Conservation (phyloP, 805 yeast species). For the Starmerella etchellsii region DNA sequence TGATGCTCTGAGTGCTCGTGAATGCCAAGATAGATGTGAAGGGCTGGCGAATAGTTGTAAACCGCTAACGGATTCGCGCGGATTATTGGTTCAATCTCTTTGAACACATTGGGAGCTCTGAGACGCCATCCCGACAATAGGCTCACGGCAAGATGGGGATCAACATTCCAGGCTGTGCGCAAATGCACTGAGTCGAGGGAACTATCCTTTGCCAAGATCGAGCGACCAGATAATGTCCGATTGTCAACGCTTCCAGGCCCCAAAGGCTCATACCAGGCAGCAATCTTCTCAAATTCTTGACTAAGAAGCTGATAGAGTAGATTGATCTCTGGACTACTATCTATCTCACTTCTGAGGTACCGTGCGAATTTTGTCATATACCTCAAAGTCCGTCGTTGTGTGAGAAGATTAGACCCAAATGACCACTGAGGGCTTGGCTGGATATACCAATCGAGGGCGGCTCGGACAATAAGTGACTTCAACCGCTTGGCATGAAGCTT, state of each 20-base stretch:
- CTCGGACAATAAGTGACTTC: conserved; percentile 44
- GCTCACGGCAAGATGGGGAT: conserved; percentile 62
- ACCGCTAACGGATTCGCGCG: conserved; percentile 47
- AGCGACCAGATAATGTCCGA: neutral
- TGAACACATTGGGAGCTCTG: conserved; percentile 21
- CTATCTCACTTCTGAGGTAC: conserved; percentile 34
- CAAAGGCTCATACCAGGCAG: conserved; percentile 66
- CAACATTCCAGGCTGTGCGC: conserved; percentile 45
- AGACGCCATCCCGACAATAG: conserved; percentile 25
- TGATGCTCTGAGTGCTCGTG: too few relatives aligned
- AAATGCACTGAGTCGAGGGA: conserved; percentile 29
- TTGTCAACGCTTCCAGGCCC: conserved; percentile 4
- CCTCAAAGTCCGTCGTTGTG: conserved; percentile 54
- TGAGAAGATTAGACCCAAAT: conserved; percentile 67
- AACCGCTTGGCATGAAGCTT: conserved; percentile 32
- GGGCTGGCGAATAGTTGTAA: conserved; percentile 43
- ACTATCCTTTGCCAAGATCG: neutral
- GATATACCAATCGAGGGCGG: conserved; percentile 69
- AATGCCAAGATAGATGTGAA: conserved; percentile 36
- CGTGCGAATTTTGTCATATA: conserved; percentile 31
- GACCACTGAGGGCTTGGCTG: conserved; percentile 49
- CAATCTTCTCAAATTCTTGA: conserved; percentile 59
- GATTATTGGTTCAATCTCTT: conserved; percentile 36
- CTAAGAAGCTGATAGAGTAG: conserved; percentile 52
- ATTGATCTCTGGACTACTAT: conserved; percentile 18